A percentile compares a stretch with the other conserved stretches of the same genome.
Evolutionary conservation across 176 grass and related monocot genomes (phyloP).

Genomic region (barley (Hordeum vulgare)): DNA sequence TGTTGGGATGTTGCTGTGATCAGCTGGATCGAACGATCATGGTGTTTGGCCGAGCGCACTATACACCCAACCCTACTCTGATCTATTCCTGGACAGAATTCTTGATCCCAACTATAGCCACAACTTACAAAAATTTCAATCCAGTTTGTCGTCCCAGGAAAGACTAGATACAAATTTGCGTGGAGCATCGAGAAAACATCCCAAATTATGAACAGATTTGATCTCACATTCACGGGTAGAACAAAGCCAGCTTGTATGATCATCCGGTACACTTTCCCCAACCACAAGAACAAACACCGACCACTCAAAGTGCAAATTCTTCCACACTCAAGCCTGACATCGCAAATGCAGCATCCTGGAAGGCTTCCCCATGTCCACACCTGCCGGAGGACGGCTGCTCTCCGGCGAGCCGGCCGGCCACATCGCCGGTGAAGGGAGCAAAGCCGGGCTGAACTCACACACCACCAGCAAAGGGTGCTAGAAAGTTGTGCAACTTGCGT

Average conservation of each 20-base stretch:
- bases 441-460: conserved; percentile 22
- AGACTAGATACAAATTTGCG: background rate
- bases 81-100: background rate
- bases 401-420: conserved; percentile 24
- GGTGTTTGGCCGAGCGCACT: too few relatives aligned
- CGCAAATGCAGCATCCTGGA: conserved; percentile 24
- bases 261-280: conserved; percentile 11
- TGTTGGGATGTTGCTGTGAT: background rate
- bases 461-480: background rate
- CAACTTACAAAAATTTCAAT: background rate
- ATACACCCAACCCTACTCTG: too few relatives aligned
- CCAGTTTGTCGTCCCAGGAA: background rate
- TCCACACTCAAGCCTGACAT: too few relatives aligned
- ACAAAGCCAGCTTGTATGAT: background rate
- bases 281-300: background rate
- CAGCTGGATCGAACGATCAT: background rate
- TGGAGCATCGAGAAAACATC: background rate
- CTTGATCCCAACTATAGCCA: background rate
- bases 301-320: background rate
- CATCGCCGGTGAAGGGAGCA: background rate
- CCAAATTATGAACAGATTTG: background rate
- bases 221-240: background rate
- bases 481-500: conserved; percentile 39
- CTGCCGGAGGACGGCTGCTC: background rate
- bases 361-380: background rate